These are phyloP conservation scores for Colletotrichum echinochloae DNA, from an alignment of 2,329 filamentous ascomycete species.

Conservation along the genomic window DNA sequence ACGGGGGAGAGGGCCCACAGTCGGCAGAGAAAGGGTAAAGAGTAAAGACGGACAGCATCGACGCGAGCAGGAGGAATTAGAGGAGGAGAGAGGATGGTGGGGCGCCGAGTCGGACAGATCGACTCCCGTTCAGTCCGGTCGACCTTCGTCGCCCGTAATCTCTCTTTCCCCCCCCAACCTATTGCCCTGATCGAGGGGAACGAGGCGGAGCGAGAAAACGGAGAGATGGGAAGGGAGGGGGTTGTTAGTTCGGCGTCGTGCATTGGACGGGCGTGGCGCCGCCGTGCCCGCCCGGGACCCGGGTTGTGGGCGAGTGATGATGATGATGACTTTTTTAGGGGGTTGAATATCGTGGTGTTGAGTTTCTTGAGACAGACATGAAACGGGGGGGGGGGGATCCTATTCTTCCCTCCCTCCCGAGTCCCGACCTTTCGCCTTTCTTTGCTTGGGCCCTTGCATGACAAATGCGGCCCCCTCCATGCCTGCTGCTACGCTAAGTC, in stretches of 20 bases:
- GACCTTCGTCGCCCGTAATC: neutral
- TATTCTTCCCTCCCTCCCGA: neutral
- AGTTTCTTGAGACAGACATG: constrained; percentile 39
- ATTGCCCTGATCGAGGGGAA: neutral
- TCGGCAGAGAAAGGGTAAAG: neutral
- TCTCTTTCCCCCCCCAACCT: no score
- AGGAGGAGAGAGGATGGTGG: neutral
- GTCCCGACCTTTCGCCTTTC: no score
- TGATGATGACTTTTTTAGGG: neutral
- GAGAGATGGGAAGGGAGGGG: neutral
- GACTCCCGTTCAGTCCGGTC: neutral
- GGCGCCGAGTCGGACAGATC: neutral
- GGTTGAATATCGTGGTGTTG: neutral
- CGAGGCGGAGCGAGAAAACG: neutral
- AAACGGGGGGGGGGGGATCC: constrained; percentile 35
- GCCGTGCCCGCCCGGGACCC: neutral
- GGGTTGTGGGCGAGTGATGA: neutral
- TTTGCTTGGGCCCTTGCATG: constrained; percentile 36
- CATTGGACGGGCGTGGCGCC: neutral
- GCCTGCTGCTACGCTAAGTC: constrained; percentile 7
- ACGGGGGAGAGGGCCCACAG: neutral
- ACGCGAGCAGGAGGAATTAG: neutral
- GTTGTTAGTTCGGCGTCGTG: neutral
- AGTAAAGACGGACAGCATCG: no score
- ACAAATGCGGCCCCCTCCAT: constrained; percentile 30